phyloP scores from a whole-genome alignment of 192 early-diverging fungal species.

The Backusella macrospora region DNA sequence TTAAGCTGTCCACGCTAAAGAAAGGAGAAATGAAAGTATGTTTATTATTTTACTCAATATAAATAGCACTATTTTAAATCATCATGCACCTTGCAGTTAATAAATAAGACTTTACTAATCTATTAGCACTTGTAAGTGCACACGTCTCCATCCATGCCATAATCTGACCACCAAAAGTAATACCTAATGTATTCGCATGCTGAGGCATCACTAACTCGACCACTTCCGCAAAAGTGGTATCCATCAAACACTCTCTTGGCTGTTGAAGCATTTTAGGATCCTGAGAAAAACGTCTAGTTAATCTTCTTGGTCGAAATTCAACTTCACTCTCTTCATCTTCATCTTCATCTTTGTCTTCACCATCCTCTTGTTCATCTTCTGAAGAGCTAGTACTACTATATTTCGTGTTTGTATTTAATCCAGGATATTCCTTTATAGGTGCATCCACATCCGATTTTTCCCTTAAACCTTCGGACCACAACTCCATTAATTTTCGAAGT shows the following conservation, averaged over 20 bases:
- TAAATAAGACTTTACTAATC: slow-evolving; percentile 53
- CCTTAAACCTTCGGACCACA: slow-evolving; percentile 46
- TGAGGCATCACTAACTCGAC: slow-evolving; percentile 73
- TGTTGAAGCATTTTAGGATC: slow-evolving; percentile 33
- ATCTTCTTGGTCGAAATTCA: not conserved
- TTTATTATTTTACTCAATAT: not conserved
- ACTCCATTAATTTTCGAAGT: slow-evolving; percentile 45
- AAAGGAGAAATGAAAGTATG: not conserved
- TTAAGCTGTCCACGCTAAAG: slow-evolving; percentile 57
- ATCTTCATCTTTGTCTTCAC: too few relatives aligned
- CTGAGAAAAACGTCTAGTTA: slow-evolving; percentile 19
- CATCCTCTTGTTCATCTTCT: slow-evolving; percentile 20
- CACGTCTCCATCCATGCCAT: slow-evolving; percentile 76
- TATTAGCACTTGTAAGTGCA: slow-evolving; percentile 59
- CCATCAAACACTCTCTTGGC: slow-evolving; percentile 35
- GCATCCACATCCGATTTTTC: slow-evolving; percentile 28
- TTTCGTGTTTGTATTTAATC: slow-evolving; percentile 5
- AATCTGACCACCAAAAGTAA: slow-evolving; percentile 75
- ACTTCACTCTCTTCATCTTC: not conserved
- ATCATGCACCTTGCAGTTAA: slow-evolving; percentile 57
- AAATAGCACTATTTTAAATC: not conserved
- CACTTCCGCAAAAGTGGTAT: slow-evolving; percentile 59
- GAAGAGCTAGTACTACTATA: not conserved
- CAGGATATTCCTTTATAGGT: slow-evolving; percentile 34
- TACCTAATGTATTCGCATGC: slow-evolving; percentile 66